Percentiles rank a stretch among this genome's conserved stretches.
Evolutionary conservation across 2,329 filamentous ascomycete genomes (phyloP).

Genomic region (Tricladium varicosporioides): DNA sequence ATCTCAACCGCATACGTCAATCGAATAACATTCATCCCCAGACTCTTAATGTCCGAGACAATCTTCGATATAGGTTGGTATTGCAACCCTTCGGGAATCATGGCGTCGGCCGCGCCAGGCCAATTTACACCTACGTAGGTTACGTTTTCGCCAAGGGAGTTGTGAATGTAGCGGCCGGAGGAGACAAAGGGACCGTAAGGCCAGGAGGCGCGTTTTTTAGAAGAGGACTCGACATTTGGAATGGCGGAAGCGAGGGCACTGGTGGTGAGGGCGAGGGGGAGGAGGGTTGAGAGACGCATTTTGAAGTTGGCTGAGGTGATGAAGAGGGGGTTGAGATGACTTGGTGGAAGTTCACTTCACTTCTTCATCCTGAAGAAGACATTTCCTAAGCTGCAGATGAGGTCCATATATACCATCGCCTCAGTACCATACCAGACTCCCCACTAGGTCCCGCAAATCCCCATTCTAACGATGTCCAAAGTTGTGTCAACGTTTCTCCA

Average conservation of each 20-base stretch:
- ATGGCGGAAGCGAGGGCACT: not conserved
- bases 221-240: no score
- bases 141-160: not conserved
- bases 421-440: no score
- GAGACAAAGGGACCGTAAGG: not conserved
- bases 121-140: not conserved
- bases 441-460: no score
- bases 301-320: not conserved
- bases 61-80: conserved; percentile 42
- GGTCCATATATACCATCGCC: no score
- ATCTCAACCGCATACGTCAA: conserved; percentile 64
- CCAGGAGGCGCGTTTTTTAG: not conserved
- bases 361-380: no score
- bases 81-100: not conserved
- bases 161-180: not conserved
- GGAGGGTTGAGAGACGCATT: not conserved
- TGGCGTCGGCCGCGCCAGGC: not conserved
- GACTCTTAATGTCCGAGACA: conserved; percentile 44
- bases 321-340: no score
- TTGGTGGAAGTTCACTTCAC: no score
- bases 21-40: conserved; percentile 62
- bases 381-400: no score
- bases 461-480: no score
- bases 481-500: no score
- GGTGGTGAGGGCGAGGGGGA: not conserved